Base-by-base conservation (phyloP, 1,284 basidiomycete species). In the Golubevia sp. region DNA sequence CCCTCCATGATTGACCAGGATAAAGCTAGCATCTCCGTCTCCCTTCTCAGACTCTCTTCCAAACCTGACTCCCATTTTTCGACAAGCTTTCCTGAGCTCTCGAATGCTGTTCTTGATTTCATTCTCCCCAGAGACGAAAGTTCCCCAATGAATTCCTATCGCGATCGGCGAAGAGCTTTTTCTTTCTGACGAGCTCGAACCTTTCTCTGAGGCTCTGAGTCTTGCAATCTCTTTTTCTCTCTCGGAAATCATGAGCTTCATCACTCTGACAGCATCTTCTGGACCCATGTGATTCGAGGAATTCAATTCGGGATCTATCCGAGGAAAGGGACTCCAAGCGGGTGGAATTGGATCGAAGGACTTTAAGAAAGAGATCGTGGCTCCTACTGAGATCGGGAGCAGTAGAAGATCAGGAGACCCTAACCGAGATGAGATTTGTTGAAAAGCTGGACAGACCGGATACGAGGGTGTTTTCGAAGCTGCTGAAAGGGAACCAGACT, bases 341-440 rank as follows among this genome's bases (percentile, higher is more conserved):
- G 71, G 70, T 1, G 73, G 68, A 7, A 79, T 56, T 2, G 70
- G 72, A 8, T 80, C 67, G 56, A 75, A 80, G 2, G 68, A 70
- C 18, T 78, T 74, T 2, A 82, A 20, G 48, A 76, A 82, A 0
- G 71, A 73, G 56, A 77, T 69, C 24, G 79, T 79, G 5, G 79
- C 78, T 20, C 79, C 79, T 1, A 82, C 77, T n/a, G 69, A 68
- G 59, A 82, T 71, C 25, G 79, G 79, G 3, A 82, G 70, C 61
- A 82, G 66, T 25, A 79, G 65, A 5, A 66, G 52, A 18, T 71
- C 59, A 3, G 79, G 74, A 20, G 48, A 25, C n/a, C 76, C 77
- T 3, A 80, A 51, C 2, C 66, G 61, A 6, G 52, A 20, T 5
- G 66, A 56, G 38, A 80, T 71, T 49, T 80, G 69, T 8, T 56